phyloP scores from a whole-genome alignment of 202 grass and related monocot species.

The Digitaria exilis region DNA sequence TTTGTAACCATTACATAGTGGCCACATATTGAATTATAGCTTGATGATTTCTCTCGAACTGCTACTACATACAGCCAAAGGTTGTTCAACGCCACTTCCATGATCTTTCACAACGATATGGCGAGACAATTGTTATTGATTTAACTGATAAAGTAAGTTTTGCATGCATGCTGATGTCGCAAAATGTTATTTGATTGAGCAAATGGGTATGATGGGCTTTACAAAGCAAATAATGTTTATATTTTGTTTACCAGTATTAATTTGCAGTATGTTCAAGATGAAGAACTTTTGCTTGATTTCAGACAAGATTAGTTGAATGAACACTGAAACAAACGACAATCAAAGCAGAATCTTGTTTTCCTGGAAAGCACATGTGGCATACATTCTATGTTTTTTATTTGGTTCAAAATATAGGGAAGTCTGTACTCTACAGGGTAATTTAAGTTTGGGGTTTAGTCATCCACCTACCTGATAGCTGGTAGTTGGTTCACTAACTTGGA shows the following conservation, averaged over 20 bases:
- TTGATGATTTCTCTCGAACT: constrained; percentile 44
- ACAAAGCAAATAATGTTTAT: constrained; percentile 20
- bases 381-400: neutral
- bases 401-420: constrained; percentile 18
- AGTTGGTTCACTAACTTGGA: constrained; percentile 29
- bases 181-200: neutral
- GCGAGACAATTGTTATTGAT: constrained; percentile 70
- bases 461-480: neutral
- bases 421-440: neutral
- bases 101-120: constrained; percentile 97
- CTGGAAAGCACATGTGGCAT: constrained; percentile 5
- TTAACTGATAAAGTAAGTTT: constrained; percentile 93
- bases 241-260: neutral
- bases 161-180: constrained; percentile 23
- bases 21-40: constrained; percentile 8
- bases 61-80: constrained; percentile 60
- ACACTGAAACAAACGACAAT: neutral
- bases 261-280: constrained; percentile 21
- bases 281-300: constrained; percentile 32
- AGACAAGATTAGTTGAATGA: constrained; percentile 24
- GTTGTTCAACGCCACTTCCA: constrained; percentile 81
- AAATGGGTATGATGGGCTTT: constrained; percentile 7
- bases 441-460: neutral
- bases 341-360: neutral
- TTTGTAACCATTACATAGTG: constrained; percentile 19